These are phyloP conservation scores for Flaveria robusta DNA, from an alignment of 129 eudicot species.

Conservation along the genomic window DNA sequence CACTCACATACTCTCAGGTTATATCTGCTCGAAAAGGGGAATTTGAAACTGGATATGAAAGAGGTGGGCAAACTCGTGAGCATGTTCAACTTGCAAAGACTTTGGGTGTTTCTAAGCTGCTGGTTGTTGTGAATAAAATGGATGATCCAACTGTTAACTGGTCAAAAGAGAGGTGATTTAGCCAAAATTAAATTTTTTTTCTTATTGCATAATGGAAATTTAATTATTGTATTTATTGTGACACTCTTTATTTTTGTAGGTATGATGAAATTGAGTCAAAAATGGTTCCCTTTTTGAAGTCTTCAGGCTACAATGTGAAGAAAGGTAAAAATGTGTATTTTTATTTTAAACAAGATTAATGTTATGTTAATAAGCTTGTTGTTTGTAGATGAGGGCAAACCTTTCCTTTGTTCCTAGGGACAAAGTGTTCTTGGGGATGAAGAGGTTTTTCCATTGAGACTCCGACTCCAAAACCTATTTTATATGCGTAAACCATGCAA, in stretches of 20 bases:
- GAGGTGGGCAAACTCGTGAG: constrained; percentile 99
- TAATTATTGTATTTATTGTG: not conserved
- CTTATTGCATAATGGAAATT: not conserved
- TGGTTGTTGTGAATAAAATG: constrained; percentile 97
- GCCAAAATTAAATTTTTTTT: not conserved
- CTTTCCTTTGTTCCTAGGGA: too few species aligned
- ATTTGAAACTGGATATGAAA: constrained; percentile 98
- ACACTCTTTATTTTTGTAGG: constrained; percentile 38
- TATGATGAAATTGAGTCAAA: constrained; percentile 86
- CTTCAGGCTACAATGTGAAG: constrained; percentile 91
- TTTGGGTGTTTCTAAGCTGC: constrained; percentile 83
- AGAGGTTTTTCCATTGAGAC: too few species aligned
- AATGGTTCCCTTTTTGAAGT: constrained; percentile 72
- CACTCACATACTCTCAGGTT: constrained; percentile 46
- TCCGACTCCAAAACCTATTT: too few species aligned
- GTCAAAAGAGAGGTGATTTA: constrained; percentile 78
- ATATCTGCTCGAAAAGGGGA: constrained; percentile 99
- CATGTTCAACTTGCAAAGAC: constrained; percentile 99
- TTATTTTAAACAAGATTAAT: too few species aligned
- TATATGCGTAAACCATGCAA: too few species aligned
- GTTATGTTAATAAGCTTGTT: not conserved
- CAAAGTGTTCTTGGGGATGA: too few species aligned
- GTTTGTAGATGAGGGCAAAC: not conserved
- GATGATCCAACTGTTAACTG: constrained; percentile 92
- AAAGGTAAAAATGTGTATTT: constrained; percentile 58